Evolutionary conservation across 352 stramenopile species (phyloP).

Genomic region (Phytopythium mirpurense): DNA sequence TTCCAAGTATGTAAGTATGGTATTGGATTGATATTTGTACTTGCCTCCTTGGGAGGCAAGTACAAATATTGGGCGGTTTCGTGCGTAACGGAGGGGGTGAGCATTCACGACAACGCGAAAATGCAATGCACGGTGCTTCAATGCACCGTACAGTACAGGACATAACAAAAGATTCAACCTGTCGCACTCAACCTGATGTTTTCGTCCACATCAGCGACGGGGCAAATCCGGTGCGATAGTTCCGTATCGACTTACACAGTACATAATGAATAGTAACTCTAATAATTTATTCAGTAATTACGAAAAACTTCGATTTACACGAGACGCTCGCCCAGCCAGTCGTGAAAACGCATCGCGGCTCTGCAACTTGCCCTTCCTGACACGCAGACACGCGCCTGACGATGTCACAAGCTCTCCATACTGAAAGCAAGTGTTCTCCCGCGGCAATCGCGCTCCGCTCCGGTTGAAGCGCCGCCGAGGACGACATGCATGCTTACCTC

Average conservation of each 20-base stretch:
- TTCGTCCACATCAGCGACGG: slow-evolving; percentile 1
- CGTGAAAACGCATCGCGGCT: not conserved
- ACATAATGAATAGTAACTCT: too few relatives aligned
- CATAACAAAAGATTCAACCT: too few relatives aligned
- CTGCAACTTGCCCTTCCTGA: not conserved
- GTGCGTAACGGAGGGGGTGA: too few relatives aligned
- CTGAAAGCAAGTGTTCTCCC: not conserved
- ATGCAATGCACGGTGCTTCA: too few relatives aligned
- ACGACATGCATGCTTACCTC: not conserved
- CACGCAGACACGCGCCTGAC: not conserved
- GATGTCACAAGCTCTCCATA: not conserved
- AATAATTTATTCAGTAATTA: not conserved
- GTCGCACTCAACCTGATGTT: not conserved
- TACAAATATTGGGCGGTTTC: too few relatives aligned
- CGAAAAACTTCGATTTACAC: too few relatives aligned
- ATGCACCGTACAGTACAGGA: too few relatives aligned
- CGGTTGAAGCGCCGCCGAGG: not conserved
- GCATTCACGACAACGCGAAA: too few relatives aligned
- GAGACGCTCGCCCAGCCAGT: not conserved
- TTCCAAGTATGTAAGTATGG: too few relatives aligned
- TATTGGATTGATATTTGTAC: too few relatives aligned
- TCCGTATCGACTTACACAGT: not conserved
- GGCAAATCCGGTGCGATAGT: not conserved
- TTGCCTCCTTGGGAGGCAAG: too few relatives aligned
- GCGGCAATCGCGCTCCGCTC: not conserved